Evolutionary conservation across 1,284 basidiomycete genomes (phyloP).

Genomic region (Malassezia equina): DNA sequence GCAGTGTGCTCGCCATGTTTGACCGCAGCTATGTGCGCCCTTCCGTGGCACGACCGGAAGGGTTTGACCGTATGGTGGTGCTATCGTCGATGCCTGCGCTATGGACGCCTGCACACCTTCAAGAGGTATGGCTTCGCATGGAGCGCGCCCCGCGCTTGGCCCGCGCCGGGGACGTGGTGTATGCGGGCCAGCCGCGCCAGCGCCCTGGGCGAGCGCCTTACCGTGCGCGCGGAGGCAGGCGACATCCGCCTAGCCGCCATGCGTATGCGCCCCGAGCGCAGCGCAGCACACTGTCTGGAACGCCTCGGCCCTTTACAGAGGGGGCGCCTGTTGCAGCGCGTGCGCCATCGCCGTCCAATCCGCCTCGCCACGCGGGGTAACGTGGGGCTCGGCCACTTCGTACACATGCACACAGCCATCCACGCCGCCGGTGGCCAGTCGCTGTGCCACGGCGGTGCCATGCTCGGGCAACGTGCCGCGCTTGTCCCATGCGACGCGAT

Average conservation of each 20-base stretch:
- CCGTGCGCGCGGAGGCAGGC: too few relatives aligned
- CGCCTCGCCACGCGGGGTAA: constrained; percentile 21
- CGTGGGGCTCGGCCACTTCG: constrained; percentile 48
- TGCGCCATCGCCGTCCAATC: constrained; percentile 27
- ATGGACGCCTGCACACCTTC: neutral
- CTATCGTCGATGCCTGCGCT: neutral
- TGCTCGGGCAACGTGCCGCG: constrained; percentile 55
- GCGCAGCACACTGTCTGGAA: too few relatives aligned
- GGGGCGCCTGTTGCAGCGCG: constrained; percentile 15
- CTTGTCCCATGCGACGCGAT: constrained; percentile 85
- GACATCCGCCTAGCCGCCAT: too few relatives aligned
- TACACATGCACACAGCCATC: constrained; percentile 89
- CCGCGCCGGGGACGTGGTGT: constrained; percentile 8
- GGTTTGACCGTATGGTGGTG: constrained; percentile 8
- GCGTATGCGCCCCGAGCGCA: too few relatives aligned
- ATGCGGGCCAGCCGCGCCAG: constrained; percentile 1
- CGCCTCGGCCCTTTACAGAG: too few relatives aligned
- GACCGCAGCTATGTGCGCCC: constrained; percentile 2
- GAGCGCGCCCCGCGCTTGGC: constrained; percentile 1
- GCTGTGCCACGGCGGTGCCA: constrained; percentile 56
- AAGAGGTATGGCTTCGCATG: neutral
- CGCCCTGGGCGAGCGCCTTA: neutral
- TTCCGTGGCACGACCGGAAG: constrained; percentile 3
- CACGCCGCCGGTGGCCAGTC: constrained; percentile 68
- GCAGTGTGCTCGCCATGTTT: constrained; percentile 12